phyloP scores from a whole-genome alignment of 306 rosid species.

The Rubus idaeus region DNA sequence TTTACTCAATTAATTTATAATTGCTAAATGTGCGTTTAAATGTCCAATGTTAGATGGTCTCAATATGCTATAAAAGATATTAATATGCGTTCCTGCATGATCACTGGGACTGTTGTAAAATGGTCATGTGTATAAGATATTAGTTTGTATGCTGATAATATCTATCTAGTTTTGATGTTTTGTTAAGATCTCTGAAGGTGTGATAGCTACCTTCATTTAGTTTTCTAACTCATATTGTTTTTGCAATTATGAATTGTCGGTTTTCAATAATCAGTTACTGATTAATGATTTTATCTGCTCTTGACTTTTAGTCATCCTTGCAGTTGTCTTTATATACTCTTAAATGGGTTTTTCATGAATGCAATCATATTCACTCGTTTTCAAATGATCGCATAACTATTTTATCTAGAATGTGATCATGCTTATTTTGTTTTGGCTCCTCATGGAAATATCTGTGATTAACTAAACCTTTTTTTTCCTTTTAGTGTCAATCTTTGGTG shows the following conservation, averaged over 20 bases:
- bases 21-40: too few species aligned
- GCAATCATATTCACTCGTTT: not conserved
- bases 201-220: not conserved
- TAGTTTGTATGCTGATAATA: not conserved
- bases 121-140: not conserved
- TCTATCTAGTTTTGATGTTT: not conserved
- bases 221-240: not conserved
- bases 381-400: not conserved
- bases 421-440: conserved; percentile 21
- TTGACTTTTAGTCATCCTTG: not conserved
- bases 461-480: conserved; percentile 8
- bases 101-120: not conserved
- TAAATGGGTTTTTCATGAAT: not conserved
- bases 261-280: not conserved
- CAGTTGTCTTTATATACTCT: not conserved
- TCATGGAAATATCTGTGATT: conserved; percentile 13
- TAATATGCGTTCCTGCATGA: not conserved
- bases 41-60: not conserved
- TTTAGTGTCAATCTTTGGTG: conserved; percentile 72
- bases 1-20: too few species aligned
- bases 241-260: not conserved
- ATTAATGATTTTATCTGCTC: not conserved
- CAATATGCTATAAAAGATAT: not conserved
- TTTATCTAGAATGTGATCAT: not conserved
- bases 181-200: not conserved